phyloP scores from a whole-genome alignment of 2,329 filamentous ascomycete species.

The Nothomitra cinnamomea region DNA sequence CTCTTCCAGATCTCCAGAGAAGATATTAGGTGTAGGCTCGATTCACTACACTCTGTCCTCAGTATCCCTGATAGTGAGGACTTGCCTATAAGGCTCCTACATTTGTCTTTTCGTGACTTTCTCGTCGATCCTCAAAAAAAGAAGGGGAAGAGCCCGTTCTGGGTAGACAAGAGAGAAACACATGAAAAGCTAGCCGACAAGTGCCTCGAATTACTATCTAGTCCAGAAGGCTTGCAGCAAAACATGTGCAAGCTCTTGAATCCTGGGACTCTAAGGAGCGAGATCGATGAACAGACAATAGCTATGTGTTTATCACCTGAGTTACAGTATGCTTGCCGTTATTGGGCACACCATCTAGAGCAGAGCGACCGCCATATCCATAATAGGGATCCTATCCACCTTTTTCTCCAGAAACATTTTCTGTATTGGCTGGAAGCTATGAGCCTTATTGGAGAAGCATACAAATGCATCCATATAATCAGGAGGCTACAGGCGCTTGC shows the following conservation, averaged over 20 bases:
- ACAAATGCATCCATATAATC: constrained; percentile 14
- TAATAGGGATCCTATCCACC: constrained; percentile 16
- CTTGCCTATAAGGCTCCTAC: no score
- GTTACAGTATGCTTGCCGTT: constrained; percentile 24
- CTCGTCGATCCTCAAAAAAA: constrained; percentile 18
- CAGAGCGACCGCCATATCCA: constrained; percentile 14
- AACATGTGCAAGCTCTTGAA: constrained; percentile 21
- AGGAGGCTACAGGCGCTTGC: no score
- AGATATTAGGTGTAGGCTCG: no score
- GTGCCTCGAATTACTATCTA: constrained; percentile 22
- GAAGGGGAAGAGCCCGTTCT: constrained; percentile 18
- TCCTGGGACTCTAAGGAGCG: constrained; percentile 14
- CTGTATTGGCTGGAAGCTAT: constrained; percentile 30
- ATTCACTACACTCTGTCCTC: no score
- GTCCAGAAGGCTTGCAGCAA: constrained; percentile 17
- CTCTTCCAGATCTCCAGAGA: no score
- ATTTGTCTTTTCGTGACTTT: no score
- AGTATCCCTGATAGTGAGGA: no score
- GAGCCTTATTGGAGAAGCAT: constrained; percentile 18
- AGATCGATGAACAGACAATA: constrained; percentile 13
- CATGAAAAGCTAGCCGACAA: constrained; percentile 18
- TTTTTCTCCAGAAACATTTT: constrained; percentile 23
- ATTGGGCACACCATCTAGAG: constrained; percentile 23
- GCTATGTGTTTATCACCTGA: constrained; percentile 15
- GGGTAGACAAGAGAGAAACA: constrained; percentile 21